Base-by-base conservation (phyloP, 768 basidiomycete species). In the Phaffia tasmanica region DNA sequence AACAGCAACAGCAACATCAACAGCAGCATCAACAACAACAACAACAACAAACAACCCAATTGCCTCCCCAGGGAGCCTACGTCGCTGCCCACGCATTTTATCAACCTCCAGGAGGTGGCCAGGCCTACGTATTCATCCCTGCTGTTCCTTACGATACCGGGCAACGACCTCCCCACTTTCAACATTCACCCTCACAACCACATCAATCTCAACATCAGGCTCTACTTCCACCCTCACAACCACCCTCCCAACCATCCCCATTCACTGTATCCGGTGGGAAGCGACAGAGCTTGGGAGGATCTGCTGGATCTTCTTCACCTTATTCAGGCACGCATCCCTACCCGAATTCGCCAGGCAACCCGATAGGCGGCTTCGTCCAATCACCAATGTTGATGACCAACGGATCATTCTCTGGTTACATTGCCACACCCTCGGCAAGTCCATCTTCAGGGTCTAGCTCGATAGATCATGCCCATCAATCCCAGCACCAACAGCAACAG, bases 41-140 rank as follows among this genome's bases (percentile, higher is more conserved):
- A 42, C 35, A 42, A 11, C 35, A 42, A 11, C 35, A 42, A 11
- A 42, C 35, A 42, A 42, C 35, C 35, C 35, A 42, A 11, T 42
- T 42, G 16, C 63, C 54, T 19, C 54, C 29, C 18, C 66, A 67
- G 9, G 61, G 32, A 47, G 59, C 66, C 4, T 50, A 55, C 55
- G 19, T 67, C 14, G 61, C 59, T 2, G 30, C 59, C 23, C 59
- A 49, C 5, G n/a, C 47, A 8, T 60, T 23, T 46, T 62, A 61
- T 25, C 60, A 57, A 25, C 66, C 53, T n/a, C 59, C 32, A 25
- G 35, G 15, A 1, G 14, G n/a, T 23, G 32, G n/a, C 7, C 66
- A 67, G 48, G 61, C 66, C 11, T 67, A 67, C 48, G 54, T 67
- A 19, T 67, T 67, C 23, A 49, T 67, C 1, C 61, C 66, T 23